A percentile compares a stretch with the other conserved stretches of the same genome.
These are phyloP conservation scores for Pythium utonaiense DNA, from an alignment of 352 stramenopile genomes.

Conservation along the genomic window DNA sequence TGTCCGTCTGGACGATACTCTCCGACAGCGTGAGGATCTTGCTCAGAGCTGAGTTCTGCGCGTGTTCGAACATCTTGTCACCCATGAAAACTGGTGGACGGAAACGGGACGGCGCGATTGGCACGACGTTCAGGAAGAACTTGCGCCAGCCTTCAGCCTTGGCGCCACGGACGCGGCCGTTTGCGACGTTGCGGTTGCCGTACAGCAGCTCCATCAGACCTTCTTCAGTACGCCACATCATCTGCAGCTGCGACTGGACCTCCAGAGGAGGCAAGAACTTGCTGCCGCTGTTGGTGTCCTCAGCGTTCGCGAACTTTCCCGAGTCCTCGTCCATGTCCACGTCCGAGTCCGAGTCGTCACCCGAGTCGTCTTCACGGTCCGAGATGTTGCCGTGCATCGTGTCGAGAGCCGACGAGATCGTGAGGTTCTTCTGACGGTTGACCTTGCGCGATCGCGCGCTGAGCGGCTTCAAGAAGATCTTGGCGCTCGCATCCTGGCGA, in stretches of 20 bases:
- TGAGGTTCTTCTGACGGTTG: slow-evolving; percentile 82
- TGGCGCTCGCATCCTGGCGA: slow-evolving; percentile 96
- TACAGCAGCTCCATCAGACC: slow-evolving; percentile 93
- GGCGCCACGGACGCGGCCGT: slow-evolving; percentile 37
- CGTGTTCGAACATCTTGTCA: slow-evolving; percentile 96
- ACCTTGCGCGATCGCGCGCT: slow-evolving; percentile 76
- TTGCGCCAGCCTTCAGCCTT: slow-evolving; percentile 87
- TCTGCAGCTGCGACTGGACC: slow-evolving; percentile 92
- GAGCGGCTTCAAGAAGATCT: slow-evolving; percentile 96
- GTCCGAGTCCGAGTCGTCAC: slow-evolving; percentile 74
- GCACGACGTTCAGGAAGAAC: slow-evolving; percentile 96
- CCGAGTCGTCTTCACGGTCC: slow-evolving; percentile 38
- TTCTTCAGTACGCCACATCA: slow-evolving; percentile 94
- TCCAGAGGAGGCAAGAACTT: slow-evolving; percentile 95
- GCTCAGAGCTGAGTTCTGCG: slow-evolving; percentile 94
- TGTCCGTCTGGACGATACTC: slow-evolving; percentile 76
- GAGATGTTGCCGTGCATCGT: slow-evolving; percentile 75
- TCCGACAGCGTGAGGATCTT: slow-evolving; percentile 95
- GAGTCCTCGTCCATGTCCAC: slow-evolving; percentile 49
- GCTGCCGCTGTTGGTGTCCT: slow-evolving; percentile 69
- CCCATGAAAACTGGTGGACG: slow-evolving; percentile 96
- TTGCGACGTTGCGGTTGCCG: slow-evolving; percentile 76
- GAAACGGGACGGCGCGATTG: slow-evolving; percentile 97
- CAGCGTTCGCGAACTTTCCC: slow-evolving; percentile 43
- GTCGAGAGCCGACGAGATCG: slow-evolving; percentile 75